Evolutionary conservation across 2,329 filamentous ascomycete genomes (phyloP).

Genomic region (Arthrinium puccinioides): DNA sequence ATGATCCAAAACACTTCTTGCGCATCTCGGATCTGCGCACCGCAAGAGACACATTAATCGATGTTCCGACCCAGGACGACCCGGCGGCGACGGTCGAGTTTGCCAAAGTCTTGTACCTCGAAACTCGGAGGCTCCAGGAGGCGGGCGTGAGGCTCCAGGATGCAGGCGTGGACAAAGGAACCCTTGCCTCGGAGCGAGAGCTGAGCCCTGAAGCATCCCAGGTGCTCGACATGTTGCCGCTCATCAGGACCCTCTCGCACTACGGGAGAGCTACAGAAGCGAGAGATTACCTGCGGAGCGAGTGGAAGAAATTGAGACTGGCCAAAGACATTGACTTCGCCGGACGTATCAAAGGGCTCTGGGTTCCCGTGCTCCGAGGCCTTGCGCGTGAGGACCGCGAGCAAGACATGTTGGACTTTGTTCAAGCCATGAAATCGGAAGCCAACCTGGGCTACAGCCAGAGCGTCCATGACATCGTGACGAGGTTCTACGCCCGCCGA

Average conservation of each 20-base stretch:
- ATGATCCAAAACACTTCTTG: slow-evolving; percentile 17
- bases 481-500: slow-evolving; percentile 53
- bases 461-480: slow-evolving; percentile 46
- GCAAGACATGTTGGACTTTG: slow-evolving; percentile 47
- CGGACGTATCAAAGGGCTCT: slow-evolving; percentile 26
- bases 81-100: slow-evolving; percentile 39
- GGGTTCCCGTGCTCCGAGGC: slow-evolving; percentile 49
- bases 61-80: slow-evolving; percentile 31
- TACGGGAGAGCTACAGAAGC: slow-evolving; percentile 22
- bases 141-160: slow-evolving; percentile 12
- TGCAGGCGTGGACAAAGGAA: slow-evolving; percentile 4
- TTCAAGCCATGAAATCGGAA: slow-evolving; percentile 39
- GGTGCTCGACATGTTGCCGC: slow-evolving; percentile 15
- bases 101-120: slow-evolving; percentile 33
- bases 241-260: slow-evolving; percentile 17
- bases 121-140: slow-evolving; percentile 22
- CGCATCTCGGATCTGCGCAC: slow-evolving; percentile 20
- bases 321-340: slow-evolving; percentile 17
- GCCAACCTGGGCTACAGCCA: slow-evolving; percentile 36
- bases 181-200: neutral
- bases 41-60: slow-evolving; percentile 38
- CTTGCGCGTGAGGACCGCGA: slow-evolving; percentile 54
- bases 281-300: slow-evolving; percentile 15
- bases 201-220: slow-evolving; percentile 2
- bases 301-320: slow-evolving; percentile 6